Base-by-base conservation (phyloP, 169 alveolate species). In the Plasmodium fragile region DNA sequence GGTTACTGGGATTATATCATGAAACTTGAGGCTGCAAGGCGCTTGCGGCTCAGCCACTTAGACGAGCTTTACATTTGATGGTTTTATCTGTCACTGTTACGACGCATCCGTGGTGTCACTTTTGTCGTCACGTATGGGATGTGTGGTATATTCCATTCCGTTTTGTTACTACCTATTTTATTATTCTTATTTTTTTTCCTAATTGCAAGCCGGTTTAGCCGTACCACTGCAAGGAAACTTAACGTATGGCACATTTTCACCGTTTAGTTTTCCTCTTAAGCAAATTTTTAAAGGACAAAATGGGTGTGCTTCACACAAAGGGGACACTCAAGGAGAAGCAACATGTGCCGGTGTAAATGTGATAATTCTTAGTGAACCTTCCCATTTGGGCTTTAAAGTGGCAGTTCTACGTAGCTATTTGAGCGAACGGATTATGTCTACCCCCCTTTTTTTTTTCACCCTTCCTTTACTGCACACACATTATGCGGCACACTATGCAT, bases 1-100 rank as follows among this genome's bases (percentile, higher is more conserved):
- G 77, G 52, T 6, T 75, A 78, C n/a, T 89, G 94, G 94, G 59
- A 77, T 36, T 89, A 78, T 22, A 89, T 89, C 8, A 89, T 89
- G 87, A 69, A 89, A 22, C 77, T 89, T 10, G 94, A 89, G 34
- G 72, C 22, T 30, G 90, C 77, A 25, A 77, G 94, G 71, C 65
- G 94, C 69, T 25, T 89, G 25, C 41, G 94, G 43, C 52, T 89
- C 10, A 65, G 59, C 28, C 55, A 89, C 52, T 53, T 89, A 25
- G 82, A 78, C 52, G 71, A 22, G 22, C 45, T 89, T n/a, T 89
- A 89, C 45, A 45, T 85, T 22, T 85, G 69, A 32, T 8, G 41
- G 13, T 25, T 2, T 8, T 11, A 65, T 8, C 41, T 65, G 39
- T 28, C 36, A 65, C 18, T 59, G 1, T 28, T 18, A 3, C 25